Evolutionary conservation across 305 asterid species (phyloP).

Genomic region (Coffea humblotiana): DNA sequence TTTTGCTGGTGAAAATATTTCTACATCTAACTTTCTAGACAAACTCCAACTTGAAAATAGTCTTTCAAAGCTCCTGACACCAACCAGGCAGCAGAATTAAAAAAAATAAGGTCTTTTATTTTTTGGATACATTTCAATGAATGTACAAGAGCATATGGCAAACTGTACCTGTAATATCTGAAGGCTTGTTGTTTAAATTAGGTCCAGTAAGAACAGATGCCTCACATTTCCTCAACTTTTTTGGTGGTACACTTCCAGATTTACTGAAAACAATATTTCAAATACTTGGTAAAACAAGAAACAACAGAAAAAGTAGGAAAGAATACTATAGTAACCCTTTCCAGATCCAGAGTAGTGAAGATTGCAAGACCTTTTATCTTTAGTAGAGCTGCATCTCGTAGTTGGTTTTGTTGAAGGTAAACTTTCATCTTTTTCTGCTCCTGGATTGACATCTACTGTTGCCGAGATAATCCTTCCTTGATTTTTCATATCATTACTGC

Average conservation of each 20-base stretch:
- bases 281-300: background rate
- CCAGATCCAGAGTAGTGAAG: background rate
- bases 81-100: background rate
- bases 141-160: background rate
- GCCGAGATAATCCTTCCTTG: background rate
- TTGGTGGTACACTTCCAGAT: background rate
- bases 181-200: background rate
- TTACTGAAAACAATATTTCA: slow-evolving; percentile 2
- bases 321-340: background rate
- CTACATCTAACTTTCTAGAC: background rate
- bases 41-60: background rate
- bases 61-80: background rate
- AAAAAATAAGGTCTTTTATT: background rate
- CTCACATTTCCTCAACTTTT: background rate
- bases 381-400: background rate
- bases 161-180: slow-evolving; percentile 9
- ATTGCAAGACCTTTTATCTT: background rate
- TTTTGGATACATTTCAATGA: background rate
- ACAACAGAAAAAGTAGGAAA: background rate
- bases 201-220: background rate
- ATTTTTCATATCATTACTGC: background rate
- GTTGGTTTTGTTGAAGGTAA: background rate
- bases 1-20: background rate
- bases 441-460: background rate
- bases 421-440: background rate